Evolutionary conservation across 2,329 filamentous ascomycete species (phyloP), one percentile per base, ranked within the genome.

Genomic region (Albophoma yamanashiensis): DNA sequence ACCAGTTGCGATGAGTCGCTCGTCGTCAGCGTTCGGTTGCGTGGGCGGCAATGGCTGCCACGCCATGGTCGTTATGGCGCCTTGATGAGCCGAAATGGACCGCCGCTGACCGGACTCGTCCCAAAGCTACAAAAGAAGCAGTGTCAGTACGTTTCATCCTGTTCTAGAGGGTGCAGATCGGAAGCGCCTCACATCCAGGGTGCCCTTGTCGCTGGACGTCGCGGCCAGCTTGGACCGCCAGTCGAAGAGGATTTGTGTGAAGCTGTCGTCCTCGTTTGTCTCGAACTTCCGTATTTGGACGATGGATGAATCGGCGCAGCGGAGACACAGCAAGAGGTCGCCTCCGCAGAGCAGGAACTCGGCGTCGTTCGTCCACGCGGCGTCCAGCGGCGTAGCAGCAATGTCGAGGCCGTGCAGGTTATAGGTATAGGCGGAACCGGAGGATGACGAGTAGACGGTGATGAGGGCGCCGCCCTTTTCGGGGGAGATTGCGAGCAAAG

Each of bases 271-370:
- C 59, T 79, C 75, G 50, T 77, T 77, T 2, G 79, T 82, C 55
- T 82, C 77, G 45, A 83, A 83, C 55, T 78, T 81, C 59, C 74
- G 77, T 6, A 73, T 69, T 31, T 74, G 74, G 0, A 72, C 68
- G 56, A 87, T 82, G 3, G 72, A 70, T 6, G 73, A 71, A 2
- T 80, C 78, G 0, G 74, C 72, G 66, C 77, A 81, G 14, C 70
- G 74, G 40, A 87, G 75, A 17, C 75, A 74, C 20, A 79, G 65
- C 27, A 88, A 72, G 8, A 82, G 63, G 50, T 83, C 79, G 8
- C 83, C 83, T 14, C 84, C 84, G 59, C 82, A 82, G 14, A 87
- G 65, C 56, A 87, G 64, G 61, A 88, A 86, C 34, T 85, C 80
- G 14, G 74, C 74, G 58, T 85, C 79, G 64, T 76, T 81, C 20